Evolutionary conservation across 345 rosid species (phyloP).

Genomic region (Odontarrhena argentea): DNA sequence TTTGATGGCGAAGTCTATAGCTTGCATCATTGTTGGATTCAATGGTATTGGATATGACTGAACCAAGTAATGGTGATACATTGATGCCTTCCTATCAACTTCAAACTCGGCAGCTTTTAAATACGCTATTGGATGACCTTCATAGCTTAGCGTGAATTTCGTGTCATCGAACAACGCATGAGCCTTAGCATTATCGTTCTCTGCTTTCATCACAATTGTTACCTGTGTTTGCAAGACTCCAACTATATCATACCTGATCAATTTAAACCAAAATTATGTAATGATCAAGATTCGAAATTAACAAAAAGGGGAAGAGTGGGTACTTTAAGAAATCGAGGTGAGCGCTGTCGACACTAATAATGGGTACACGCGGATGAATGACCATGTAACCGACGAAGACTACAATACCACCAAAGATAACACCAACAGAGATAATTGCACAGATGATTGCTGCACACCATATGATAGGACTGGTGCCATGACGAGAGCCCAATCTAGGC

Average conservation of each 20-base stretch:
- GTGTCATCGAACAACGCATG: slow-evolving; percentile 59
- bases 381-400: slow-evolving; percentile 68
- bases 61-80: slow-evolving; percentile 48
- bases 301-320: slow-evolving; percentile 38
- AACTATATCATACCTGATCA: slow-evolving; percentile 35
- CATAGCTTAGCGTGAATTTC: slow-evolving; percentile 49
- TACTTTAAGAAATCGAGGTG: slow-evolving; percentile 55
- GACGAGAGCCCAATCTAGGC: slow-evolving; percentile 37
- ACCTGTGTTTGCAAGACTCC: slow-evolving; percentile 72
- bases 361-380: slow-evolving; percentile 78
- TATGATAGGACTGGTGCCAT: slow-evolving; percentile 56
- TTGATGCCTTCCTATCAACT: slow-evolving; percentile 58
- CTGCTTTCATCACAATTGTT: slow-evolving; percentile 52
- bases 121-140: slow-evolving; percentile 49
- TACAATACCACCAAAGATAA: slow-evolving; percentile 63
- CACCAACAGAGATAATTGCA: slow-evolving; percentile 58
- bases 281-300: slow-evolving; percentile 22
- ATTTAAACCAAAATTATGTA: background rate
- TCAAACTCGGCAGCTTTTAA: slow-evolving; percentile 55
- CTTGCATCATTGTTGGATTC: slow-evolving; percentile 45
- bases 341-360: slow-evolving; percentile 61
- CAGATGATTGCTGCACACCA: slow-evolving; percentile 83
- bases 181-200: slow-evolving; percentile 72
- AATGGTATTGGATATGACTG: slow-evolving; percentile 68
- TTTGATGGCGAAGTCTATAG: slow-evolving; percentile 48